Base-by-base conservation (phyloP, 495 filamentous ascomycete genomes). In the Emericellopsis terricola region DNA sequence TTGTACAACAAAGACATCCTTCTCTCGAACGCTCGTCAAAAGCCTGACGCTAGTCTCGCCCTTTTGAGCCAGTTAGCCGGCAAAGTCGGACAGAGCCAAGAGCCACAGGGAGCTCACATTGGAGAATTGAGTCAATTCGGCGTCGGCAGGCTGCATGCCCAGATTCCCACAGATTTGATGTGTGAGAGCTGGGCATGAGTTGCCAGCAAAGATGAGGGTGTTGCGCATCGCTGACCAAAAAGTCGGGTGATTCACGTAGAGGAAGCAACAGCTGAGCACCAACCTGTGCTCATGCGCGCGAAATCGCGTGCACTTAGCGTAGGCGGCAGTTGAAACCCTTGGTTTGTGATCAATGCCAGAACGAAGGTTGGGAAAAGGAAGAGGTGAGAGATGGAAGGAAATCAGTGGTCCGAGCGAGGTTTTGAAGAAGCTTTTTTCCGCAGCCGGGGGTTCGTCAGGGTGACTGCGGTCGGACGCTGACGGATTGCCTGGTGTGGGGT, bases 1-100 rank as follows among this genome's bases (percentile, higher is more conserved):
- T 67, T 97, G 89, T 13, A 97, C 79, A 49, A 97, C 85, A 58
- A 96, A 97, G 38, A 97, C 85, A 70, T 97, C 86, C 52, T 97
- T 89, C 48, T 97, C 87, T 35, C 89, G 78, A 33, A 97, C 81
- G 34, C 87, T 94, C 28, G 79, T 82, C 51, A 82, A 65, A 48
- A 97, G 86, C 53, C 83, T 77, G 46, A 97, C 91, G 43, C 79
- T 85, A 23, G 91, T 97, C 66, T 97, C 89, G 49, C 91, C 91
- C 66, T 94, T 71, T 28, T 83, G 59, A 38, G 70, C 68, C 48
- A 76, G 69, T 53, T 78, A 87, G 54, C 23, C 23, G 11, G 36
- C 37, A n/a, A 38, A 19, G 7, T 20, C 31, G n/a, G 34, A n/a
- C 35, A 30, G 36, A 31, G 37, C 19, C 27, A 37, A 41, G 42